Conservation (phyloP, 192 early-diverging fungal species). For the Linnemannia exigua region DNA sequence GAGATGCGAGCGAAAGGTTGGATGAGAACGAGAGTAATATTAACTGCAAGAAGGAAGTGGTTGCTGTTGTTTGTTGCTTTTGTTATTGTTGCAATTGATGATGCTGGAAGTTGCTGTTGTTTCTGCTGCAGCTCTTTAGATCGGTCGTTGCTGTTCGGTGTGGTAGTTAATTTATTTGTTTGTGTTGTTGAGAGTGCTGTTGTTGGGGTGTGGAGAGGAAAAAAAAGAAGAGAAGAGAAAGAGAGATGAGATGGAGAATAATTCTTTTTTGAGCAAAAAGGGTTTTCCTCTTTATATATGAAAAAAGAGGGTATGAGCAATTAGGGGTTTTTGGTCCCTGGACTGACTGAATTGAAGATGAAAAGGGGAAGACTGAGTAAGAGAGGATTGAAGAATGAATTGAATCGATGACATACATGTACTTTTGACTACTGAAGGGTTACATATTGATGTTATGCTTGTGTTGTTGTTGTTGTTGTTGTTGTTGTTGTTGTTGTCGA, state of each 20-base stretch:
- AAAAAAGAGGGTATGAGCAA: background rate
- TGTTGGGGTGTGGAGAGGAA: background rate
- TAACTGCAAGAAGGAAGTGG: background rate
- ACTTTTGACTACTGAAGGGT: background rate
- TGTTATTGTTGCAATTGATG: too few relatives aligned
- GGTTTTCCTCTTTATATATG: background rate
- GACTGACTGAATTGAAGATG: background rate
- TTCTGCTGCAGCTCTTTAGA: background rate
- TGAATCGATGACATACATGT: background rate
- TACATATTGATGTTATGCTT: background rate
- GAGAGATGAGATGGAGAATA: constrained; percentile 7
- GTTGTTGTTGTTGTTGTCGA: background rate
- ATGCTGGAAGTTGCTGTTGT: background rate
- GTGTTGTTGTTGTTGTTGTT: background rate
- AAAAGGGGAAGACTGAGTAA: background rate
- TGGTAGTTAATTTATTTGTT: background rate
- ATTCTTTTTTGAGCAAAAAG: constrained; percentile 8
- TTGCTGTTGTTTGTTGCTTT: background rate
- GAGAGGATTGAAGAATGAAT: background rate
- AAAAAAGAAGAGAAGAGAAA: background rate
- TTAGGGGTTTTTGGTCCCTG: background rate
- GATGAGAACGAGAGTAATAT: background rate
- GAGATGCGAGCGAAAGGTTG: background rate
- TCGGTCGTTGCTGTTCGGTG: background rate
- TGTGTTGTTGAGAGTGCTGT: background rate